phyloP scores from a whole-genome alignment of 176 grass and related monocot genomes.

The Carex pumila region DNA sequence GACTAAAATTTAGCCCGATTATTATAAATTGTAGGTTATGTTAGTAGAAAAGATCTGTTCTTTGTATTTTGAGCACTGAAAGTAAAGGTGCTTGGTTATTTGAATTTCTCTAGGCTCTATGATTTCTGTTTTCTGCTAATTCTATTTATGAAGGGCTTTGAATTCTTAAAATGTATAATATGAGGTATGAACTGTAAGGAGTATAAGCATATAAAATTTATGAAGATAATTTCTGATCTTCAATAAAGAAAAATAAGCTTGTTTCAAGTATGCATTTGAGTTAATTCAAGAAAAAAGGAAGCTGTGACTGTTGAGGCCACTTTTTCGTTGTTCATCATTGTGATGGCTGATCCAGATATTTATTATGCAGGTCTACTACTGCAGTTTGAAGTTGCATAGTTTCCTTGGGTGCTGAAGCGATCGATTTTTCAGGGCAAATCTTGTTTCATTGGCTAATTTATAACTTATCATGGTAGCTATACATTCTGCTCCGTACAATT shows the following conservation, averaged over 20 bases:
- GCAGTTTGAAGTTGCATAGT: neutral
- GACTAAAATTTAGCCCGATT: neutral
- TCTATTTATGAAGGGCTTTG: neutral
- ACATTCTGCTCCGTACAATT: neutral
- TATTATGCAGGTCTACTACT: neutral
- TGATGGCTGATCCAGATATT: neutral
- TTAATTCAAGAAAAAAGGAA: neutral
- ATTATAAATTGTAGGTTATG: neutral
- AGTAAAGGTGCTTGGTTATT: neutral
- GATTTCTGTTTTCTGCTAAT: neutral
- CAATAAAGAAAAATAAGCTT: neutral
- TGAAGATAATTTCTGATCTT: neutral
- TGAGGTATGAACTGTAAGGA: neutral
- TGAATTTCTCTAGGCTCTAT: neutral
- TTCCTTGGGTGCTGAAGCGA: neutral
- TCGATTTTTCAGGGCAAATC: neutral
- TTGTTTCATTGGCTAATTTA: neutral
- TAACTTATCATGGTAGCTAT: conserved; percentile 9
- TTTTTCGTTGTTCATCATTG: neutral
- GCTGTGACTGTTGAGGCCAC: neutral
- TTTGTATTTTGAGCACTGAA: neutral
- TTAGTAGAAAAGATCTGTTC: neutral
- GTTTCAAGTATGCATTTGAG: neutral
- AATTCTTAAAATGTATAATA: neutral
- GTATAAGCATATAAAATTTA: neutral